phyloP scores from a whole-genome alignment of 2,329 filamentous ascomycete genomes.

The Xylariaceae sp. region DNA sequence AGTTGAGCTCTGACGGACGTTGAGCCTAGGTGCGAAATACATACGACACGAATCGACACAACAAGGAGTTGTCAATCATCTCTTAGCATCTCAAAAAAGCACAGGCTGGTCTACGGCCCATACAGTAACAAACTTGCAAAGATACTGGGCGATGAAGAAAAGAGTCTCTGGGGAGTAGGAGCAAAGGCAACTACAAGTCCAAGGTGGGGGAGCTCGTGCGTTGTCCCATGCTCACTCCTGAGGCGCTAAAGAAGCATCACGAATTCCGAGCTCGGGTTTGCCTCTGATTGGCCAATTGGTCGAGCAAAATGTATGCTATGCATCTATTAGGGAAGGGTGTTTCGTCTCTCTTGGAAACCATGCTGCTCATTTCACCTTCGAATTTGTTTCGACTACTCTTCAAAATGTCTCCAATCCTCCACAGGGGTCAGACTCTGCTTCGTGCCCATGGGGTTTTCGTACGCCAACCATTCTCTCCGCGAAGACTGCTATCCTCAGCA shows the following conservation, averaged over 20 bases:
- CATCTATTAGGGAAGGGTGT: no score
- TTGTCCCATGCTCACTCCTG: background rate
- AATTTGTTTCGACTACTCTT: no score
- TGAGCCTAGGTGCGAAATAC: slow-evolving; percentile 30
- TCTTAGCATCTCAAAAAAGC: slow-evolving; percentile 31
- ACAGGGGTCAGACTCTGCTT: slow-evolving; percentile 6
- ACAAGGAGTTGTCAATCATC: slow-evolving; percentile 32
- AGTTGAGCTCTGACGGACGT: slow-evolving; percentile 1
- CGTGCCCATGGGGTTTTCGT: slow-evolving; percentile 1
- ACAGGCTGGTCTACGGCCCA: slow-evolving; percentile 39
- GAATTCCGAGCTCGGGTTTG: slow-evolving; percentile 21
- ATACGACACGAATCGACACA: slow-evolving; percentile 25
- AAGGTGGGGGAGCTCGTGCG: background rate
- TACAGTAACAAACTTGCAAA: slow-evolving; percentile 30
- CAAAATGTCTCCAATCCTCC: slow-evolving; percentile 9
- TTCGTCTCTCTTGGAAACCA: slow-evolving; percentile 1
- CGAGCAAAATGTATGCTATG: no score
- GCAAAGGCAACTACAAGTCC: background rate
- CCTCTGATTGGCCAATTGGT: slow-evolving; percentile 10
- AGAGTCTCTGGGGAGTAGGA: background rate
- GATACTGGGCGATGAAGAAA: slow-evolving; percentile 21
- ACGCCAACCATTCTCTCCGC: slow-evolving; percentile 1
- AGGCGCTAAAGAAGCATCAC: background rate
- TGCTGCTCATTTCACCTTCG: background rate
- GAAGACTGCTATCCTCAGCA: slow-evolving; percentile 11